Evolutionary conservation across 257 asterid species (phyloP), one percentile per base, ranked within the genome.

Genomic region (Ocimum tenuiflorum): DNA sequence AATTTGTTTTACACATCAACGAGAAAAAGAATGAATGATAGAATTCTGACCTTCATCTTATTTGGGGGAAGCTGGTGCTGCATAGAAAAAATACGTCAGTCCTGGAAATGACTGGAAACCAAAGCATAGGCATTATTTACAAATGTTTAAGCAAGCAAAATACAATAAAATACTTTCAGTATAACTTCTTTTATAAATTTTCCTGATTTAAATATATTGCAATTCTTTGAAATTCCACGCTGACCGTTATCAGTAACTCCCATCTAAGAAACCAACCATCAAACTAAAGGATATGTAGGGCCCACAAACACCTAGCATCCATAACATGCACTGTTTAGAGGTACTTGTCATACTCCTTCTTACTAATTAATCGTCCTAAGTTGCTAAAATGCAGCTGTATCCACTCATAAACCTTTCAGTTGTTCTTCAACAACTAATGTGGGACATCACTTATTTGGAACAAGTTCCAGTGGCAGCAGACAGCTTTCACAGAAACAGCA

Each of bases 11-110:
- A 12, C 35, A 47, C 43, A 47, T 42, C 20, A 22, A 61, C 23
- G 36, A 63, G 59, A 23, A 57, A 51, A 46, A 31, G 23, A 63
- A 70, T 19, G 14, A 49, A 19, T 19, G 22, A 27, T 12, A 9
- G 71, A 63, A 43, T n/a, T 65, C 91, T 77, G 22, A 91, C 98
- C 98, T 86, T 84, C 10, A 82, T 53, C 58, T 22, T 84, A 31
- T 71, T 73, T 52, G 88, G 64, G 1, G 88, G 80, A 72, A 72
- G 81, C 63, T 64, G 56, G 43, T 63, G 74, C 96, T 86, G 91
- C 87, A 81, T 19, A 72, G 59, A 23, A 74, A 71, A 80, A 70
- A 76, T 64, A 71, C 39, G 74, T 70, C 82, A 80, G 78, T 74
- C 84, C 77, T 72, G 79, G n/a, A n/a, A n/a, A n/a, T n/a, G n/a